Evolutionary conservation across 257 asterid genomes (phyloP), one percentile per base, ranked within the genome.

Genomic region (Buddleja alternifolia): DNA sequence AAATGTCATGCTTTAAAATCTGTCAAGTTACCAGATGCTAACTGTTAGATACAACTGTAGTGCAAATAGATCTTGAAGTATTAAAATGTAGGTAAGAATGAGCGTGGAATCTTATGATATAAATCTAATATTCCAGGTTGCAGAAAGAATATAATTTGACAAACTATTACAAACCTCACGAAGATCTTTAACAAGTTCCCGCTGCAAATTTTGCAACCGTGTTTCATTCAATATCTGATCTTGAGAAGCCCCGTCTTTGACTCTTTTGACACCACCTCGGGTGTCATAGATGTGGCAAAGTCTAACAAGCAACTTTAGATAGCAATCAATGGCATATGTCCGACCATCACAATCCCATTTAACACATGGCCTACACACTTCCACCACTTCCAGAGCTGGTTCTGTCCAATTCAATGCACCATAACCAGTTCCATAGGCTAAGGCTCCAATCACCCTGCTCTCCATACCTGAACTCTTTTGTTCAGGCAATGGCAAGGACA

Each of bases 391-490:
- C 69, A 90, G 64, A 60, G 96, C 96, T 14, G 96, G 86, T 73
- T 90, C 97, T 25, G 95, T 90, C 97, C 97, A 90, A 78, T 90
- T 90, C 71, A 90, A 79, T 34, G 96, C 96, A 68, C 97, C 97
- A 75, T 90, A 90, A 79, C 97, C 96, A 64, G 97, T 90, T 74
- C 97, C 97, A 66, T 90, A 90, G 54, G 97, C 97, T 74, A 90
- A 81, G 25, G 97, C 97, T 67, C 97, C 97, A 60, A 90, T 88
- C 50, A 90, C 97, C 78, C 97, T 78, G 82, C 96, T 83, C 73
- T 90, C 97, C 88, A 71, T 90, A 25, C 96, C 95, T 15, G 97
- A 82, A 81, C 73, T 82, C 71, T 81, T 86, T 63, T 88, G 95
- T 67, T 88, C 96, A 51, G 97, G 96, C 83, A 90, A 76, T 1